A percentile compares a stretch with the other conserved stretches of the same genome.
Evolutionary conservation across 257 asterid species (phyloP).

Genomic region (Galeopsis tetrahit): DNA sequence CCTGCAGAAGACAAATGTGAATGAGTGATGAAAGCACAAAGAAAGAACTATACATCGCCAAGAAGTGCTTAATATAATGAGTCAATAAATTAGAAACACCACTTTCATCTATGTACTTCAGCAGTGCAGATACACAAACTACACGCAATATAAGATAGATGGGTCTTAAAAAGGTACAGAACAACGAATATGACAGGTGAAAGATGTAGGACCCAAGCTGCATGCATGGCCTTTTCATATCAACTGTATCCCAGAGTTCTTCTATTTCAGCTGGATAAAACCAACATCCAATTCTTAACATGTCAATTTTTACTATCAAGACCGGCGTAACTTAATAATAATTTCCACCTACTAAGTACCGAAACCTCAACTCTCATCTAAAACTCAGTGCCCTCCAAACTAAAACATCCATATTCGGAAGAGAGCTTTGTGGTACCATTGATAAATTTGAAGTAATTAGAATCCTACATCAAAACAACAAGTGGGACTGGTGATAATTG

Average conservation of each 20-base stretch:
- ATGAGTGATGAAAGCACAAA: constrained; percentile 15
- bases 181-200: neutral
- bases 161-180: neutral
- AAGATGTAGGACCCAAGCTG: constrained; percentile 4
- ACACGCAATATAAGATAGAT: neutral
- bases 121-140: neutral
- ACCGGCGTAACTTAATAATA: neutral
- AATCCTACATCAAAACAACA: constrained; percentile 23
- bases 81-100: neutral
- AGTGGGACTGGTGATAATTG: constrained; percentile 4
- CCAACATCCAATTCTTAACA: neutral
- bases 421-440: neutral
- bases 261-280: neutral
- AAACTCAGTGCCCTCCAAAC: constrained; percentile 11
- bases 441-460: constrained; percentile 3
- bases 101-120: neutral
- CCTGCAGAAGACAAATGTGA: constrained; percentile 53
- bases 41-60: neutral
- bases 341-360: neutral
- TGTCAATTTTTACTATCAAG: neutral
- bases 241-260: neutral
- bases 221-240: constrained; percentile 11
- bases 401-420: constrained; percentile 1
- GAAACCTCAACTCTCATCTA: neutral
- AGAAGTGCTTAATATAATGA: neutral